These are phyloP conservation scores for Dryas drummondii DNA, from an alignment of 306 rosid genomes.

Conservation along the genomic window DNA sequence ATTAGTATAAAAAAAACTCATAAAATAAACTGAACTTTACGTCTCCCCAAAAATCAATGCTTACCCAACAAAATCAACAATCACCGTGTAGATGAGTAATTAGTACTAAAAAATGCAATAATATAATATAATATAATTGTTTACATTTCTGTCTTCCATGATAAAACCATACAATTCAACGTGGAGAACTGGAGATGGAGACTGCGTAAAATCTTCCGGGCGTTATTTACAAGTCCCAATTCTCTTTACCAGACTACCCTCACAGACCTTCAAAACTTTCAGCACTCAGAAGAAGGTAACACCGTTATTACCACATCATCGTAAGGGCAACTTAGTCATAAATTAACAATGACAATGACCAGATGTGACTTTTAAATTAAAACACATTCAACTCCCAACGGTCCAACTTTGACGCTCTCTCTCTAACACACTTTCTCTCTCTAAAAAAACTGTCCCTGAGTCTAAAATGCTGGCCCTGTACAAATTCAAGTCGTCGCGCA, in stretches of 20 bases:
- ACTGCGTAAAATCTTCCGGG: neutral
- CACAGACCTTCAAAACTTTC: neutral
- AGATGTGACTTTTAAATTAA: neutral
- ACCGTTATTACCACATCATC: neutral
- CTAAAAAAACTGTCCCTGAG: neutral
- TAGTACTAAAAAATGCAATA: too few species aligned
- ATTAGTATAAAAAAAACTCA: too few species aligned
- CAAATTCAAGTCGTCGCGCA: conserved; percentile 21
- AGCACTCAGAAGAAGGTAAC: neutral
- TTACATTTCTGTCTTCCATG: too few species aligned
- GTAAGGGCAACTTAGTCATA: conserved; percentile 4
- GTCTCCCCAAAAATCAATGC: too few species aligned
- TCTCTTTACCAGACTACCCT: conserved; percentile 1
- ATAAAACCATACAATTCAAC: neutral
- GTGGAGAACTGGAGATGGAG: neutral
- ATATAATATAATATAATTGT: too few species aligned
- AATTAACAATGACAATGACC: neutral
- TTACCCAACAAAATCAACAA: too few species aligned
- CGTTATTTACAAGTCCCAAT: neutral
- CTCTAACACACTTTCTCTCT: neutral
- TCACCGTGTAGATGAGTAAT: too few species aligned
- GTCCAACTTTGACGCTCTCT: conserved; percentile 61
- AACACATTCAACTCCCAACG: conserved; percentile 35
- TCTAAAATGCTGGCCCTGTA: conserved; percentile 22
- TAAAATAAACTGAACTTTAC: too few species aligned